Evolutionary conservation across 192 early-diverging fungal species (phyloP).

Genomic region (Umbelopsis sp.): DNA sequence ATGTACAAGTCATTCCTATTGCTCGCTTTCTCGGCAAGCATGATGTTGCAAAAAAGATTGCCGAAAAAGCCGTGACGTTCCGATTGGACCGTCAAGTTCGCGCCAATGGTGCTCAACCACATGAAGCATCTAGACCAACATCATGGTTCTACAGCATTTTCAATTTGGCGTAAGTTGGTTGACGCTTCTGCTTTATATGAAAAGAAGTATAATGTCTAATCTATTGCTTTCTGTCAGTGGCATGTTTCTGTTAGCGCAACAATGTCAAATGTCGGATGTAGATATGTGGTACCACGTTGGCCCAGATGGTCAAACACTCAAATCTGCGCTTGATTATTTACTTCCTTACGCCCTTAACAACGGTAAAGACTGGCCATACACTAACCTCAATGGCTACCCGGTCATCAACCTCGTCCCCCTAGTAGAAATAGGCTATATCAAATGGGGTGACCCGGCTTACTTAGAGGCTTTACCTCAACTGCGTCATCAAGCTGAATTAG

Average conservation of each 20-base stretch:
- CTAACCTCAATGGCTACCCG: slow-evolving; percentile 50
- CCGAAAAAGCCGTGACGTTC: slow-evolving; percentile 30
- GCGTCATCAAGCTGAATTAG: background rate
- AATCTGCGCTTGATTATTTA: slow-evolving; percentile 55
- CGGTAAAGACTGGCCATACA: slow-evolving; percentile 52
- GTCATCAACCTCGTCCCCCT: slow-evolving; percentile 42
- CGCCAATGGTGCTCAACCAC: slow-evolving; percentile 41
- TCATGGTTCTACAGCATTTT: slow-evolving; percentile 58
- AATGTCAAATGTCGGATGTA: slow-evolving; percentile 23
- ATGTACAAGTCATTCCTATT: slow-evolving; percentile 53
- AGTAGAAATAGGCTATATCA: slow-evolving; percentile 51
- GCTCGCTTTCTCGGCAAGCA: slow-evolving; percentile 46
- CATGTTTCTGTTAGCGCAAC: background rate
- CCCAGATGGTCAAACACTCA: slow-evolving; percentile 42
- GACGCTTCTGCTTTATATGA: slow-evolving; percentile 29
- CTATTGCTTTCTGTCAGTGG: background rate
- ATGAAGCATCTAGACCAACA: slow-evolving; percentile 44
- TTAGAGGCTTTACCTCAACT: slow-evolving; percentile 21
- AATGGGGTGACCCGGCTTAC: slow-evolving; percentile 54
- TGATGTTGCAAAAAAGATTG: slow-evolving; percentile 36
- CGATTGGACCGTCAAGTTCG: slow-evolving; percentile 47
- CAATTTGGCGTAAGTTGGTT: slow-evolving; percentile 54
- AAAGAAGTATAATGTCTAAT: slow-evolving; percentile 25
- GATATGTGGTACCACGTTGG: slow-evolving; percentile 48
- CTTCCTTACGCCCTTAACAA: slow-evolving; percentile 48